Base-by-base conservation (phyloP, 169 alveolate species). In the Amoebophrya sp. region DNA sequence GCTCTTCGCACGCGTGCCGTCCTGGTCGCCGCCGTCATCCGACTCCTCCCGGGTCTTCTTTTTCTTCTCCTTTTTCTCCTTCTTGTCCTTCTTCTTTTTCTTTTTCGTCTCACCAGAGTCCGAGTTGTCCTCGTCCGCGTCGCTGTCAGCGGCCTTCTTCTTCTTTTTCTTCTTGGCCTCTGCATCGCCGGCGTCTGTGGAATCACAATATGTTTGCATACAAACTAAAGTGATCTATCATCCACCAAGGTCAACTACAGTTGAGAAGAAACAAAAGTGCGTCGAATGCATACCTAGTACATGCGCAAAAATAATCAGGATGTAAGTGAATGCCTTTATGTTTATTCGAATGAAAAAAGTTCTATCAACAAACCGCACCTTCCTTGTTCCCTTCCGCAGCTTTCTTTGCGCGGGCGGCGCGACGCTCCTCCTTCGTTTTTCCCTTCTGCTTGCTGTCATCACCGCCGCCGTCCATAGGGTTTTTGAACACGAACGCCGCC, bases 401-500 rank as follows among this genome's bases (percentile, higher is more conserved):
- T n/a, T 66, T 66, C 18, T 18, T n/a, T 66, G 83, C 83, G 10
- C 83, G 83, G 32, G 18, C 0, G 32, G 29, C 35, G 1, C 35
- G 29, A n/a, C 83, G 83, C 35, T 66, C 83, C 35, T 66, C 83
- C 35, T 66, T 66, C 35, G 83, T 66, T n/a, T 25, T 25, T 41
- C 54, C 54, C 18, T 66, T 66, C 35, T 66, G 29, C 38, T 3
- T 25, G 10, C 38, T 25, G 35, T 66, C 35, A 1, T 66, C 83
- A 66, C 35, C 38, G 35, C 38, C 29, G 35, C 83, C 83, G 32
- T 66, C 83, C 83, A 66, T 66, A 2, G 83, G 83, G 18, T 66
- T 66, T 1, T 66, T 66, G 83, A 66, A n/a, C 29, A 66, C 83
- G 83, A 25, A 66, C 83, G 83, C 83, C 83, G 83, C 83, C 83